These are phyloP conservation scores for Phyllosticta citribraziliensis DNA, from an alignment of 2,329 filamentous ascomycete species.

Conservation along the genomic window DNA sequence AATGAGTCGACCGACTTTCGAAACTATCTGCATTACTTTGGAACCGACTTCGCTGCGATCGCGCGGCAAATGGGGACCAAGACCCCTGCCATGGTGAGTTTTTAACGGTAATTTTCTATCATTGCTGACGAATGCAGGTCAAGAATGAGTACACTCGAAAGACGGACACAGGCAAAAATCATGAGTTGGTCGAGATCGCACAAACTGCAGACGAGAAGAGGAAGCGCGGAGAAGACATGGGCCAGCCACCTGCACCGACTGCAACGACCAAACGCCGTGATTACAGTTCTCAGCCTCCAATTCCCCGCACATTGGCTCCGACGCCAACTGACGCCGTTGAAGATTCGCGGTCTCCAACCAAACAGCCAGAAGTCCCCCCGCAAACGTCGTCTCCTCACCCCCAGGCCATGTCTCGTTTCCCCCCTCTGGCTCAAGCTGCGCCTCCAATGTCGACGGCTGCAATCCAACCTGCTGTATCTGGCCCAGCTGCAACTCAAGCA, in stretches of 20 bases:
- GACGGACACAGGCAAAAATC: constrained; percentile 31
- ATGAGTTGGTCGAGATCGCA: constrained; percentile 33
- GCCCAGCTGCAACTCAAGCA: constrained; percentile 3
- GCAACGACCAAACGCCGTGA: constrained; percentile 39
- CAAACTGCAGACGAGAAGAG: constrained; percentile 32
- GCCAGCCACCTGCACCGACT: constrained; percentile 39
- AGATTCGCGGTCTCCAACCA: constrained; percentile 26
- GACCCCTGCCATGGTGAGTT: constrained; percentile 70
- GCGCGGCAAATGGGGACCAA: constrained; percentile 73
- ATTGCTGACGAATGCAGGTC: constrained; percentile 18
- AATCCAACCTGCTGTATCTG: not conserved
- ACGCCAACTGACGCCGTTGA: constrained; percentile 34
- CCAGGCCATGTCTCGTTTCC: constrained; percentile 19
- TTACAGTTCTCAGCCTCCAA: constrained; percentile 30
- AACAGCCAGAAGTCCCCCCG: constrained; percentile 18
- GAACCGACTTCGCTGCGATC: constrained; percentile 68
- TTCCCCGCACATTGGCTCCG: constrained; percentile 34
- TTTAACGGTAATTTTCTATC: not conserved
- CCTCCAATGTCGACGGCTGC: constrained; percentile 13
- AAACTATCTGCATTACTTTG: constrained; percentile 61
- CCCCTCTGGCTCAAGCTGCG: constrained; percentile 23
- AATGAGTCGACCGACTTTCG: constrained; percentile 72
- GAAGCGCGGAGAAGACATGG: constrained; percentile 35
- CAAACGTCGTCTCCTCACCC: constrained; percentile 29
- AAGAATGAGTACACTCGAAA: constrained; percentile 42